Evolutionary conservation across 192 early-diverging fungal genomes (phyloP).

Genomic region (Umbelopsis isabellina): DNA sequence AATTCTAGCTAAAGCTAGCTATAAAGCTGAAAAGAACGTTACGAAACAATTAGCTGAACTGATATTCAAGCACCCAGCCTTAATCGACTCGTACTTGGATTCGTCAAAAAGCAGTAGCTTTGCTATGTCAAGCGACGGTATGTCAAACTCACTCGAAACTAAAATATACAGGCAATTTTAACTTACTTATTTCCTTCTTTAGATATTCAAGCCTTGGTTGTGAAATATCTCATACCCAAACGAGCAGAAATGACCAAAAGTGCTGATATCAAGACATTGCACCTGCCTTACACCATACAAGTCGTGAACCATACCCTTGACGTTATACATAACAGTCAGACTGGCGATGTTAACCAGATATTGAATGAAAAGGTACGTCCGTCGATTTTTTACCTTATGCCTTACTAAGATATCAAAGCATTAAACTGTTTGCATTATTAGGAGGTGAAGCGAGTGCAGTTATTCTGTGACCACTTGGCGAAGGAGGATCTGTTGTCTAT

Average conservation of each 20-base stretch:
- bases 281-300: slow-evolving; percentile 11
- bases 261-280: neutral
- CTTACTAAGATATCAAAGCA: neutral
- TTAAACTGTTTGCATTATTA: neutral
- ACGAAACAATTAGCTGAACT: neutral
- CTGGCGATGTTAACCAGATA: neutral
- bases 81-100: neutral
- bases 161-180: too few species aligned
- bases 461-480: neutral
- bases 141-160: too few species aligned
- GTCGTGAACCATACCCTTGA: slow-evolving; percentile 1
- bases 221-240: neutral
- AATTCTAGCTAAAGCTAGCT: neutral
- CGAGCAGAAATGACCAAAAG: neutral
- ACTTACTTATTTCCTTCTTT: neutral
- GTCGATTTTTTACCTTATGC: neutral
- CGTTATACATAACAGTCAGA: neutral
- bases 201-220: slow-evolving; percentile 1
- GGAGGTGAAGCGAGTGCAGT: neutral
- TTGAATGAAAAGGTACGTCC: slow-evolving; percentile 7
- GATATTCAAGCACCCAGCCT: slow-evolving; percentile 6
- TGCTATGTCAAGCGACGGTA: neutral
- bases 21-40: neutral
- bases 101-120: neutral
- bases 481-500: slow-evolving; percentile 7